Evolutionary conservation across 2,329 filamentous ascomycete species (phyloP).

Genomic region (Microdochium paspali): DNA sequence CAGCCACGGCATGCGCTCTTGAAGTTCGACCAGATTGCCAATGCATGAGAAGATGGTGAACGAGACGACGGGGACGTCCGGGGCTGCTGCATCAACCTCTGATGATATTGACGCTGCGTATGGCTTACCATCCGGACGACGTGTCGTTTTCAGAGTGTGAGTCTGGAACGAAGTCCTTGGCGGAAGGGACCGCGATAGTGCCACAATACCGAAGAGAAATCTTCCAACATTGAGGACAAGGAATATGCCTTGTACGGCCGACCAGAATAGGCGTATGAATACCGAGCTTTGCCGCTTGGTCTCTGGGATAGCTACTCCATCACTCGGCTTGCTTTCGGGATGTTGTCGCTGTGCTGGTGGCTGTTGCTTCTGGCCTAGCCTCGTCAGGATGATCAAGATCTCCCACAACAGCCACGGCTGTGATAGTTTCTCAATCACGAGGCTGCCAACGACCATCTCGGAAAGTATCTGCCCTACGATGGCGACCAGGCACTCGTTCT

Average conservation of each 20-base stretch:
- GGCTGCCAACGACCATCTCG: slow-evolving; percentile 79
- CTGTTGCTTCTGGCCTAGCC: slow-evolving; percentile 21
- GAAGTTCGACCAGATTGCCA: slow-evolving; percentile 63
- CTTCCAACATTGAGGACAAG: slow-evolving; percentile 54
- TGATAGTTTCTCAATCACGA: slow-evolving; percentile 69
- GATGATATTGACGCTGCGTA: slow-evolving; percentile 8
- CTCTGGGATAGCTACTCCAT: neutral
- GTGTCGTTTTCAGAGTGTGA: slow-evolving; percentile 7
- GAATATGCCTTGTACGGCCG: slow-evolving; percentile 44
- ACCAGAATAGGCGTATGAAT: slow-evolving; percentile 42
- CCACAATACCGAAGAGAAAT: slow-evolving; percentile 53
- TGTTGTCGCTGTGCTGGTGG: slow-evolving; percentile 4
- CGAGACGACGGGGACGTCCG: slow-evolving; percentile 57
- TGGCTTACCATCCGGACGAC: slow-evolving; percentile 9
- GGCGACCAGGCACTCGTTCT: slow-evolving; percentile 75
- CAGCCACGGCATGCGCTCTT: slow-evolving; percentile 85
- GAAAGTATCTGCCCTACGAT: slow-evolving; percentile 82
- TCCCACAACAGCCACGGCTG: slow-evolving; percentile 90
- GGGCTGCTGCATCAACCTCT: slow-evolving; percentile 4
- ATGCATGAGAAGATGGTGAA: slow-evolving; percentile 72
- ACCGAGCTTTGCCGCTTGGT: slow-evolving; percentile 21
- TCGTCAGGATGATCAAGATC: slow-evolving; percentile 62
- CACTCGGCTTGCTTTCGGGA: neutral
- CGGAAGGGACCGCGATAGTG: slow-evolving; percentile 59
- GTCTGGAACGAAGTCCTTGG: slow-evolving; percentile 25